Evolutionary conservation across 2,329 filamentous ascomycete genomes (phyloP), one percentile per base, ranked within the genome.

Genomic region (Aspergillus persii): DNA sequence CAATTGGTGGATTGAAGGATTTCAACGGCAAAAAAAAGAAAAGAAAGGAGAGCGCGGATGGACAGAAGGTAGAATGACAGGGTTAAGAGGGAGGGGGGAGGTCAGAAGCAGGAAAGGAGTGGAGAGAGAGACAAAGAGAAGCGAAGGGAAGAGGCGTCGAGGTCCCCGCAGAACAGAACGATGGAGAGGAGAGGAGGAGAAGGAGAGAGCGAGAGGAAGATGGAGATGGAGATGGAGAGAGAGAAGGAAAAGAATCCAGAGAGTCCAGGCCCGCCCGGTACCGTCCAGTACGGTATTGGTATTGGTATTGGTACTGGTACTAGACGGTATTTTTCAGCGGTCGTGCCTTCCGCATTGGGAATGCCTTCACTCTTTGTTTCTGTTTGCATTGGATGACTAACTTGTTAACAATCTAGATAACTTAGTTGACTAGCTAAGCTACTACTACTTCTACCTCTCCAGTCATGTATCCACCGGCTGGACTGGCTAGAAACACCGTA

Each of bases 381-480:
- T 18, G 18, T 46, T 5, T 36, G 4, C 5, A 46, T 6, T 46
- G 18, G 18, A 23, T 23, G 18, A 23, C 18, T 23, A 23, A 23
- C 18, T 23, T 23, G 18, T 23, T 23, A 23, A 23, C 18, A 23
- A 23, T 23, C 18, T 23, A 23, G 18, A 2, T 23, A 23, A 23
- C 18, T 23, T 23, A 23, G 1, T 23, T 2, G 18, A 23, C 1
- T 23, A 23, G 18, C 2, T 23, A 23, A 6, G 12, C 1, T 8
- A 8, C 5, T 26, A 26, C 8, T n/a, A 31, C 9, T 15, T n/a
- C 23, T 50, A 92, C 81, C 76, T 96, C 90, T 0, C 92, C 92
- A 65, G 84, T 91, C 39, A 96, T 88, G 78, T 96, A 96, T 8
- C 80, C 84, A 71, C 89, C 90, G n/a, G 88, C 89, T 71, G 79